A percentile compares a stretch with the other conserved stretches of the same genome.
Evolutionary conservation across 495 filamentous ascomycete species (phyloP).

Genomic region (Copromyces sp.): DNA sequence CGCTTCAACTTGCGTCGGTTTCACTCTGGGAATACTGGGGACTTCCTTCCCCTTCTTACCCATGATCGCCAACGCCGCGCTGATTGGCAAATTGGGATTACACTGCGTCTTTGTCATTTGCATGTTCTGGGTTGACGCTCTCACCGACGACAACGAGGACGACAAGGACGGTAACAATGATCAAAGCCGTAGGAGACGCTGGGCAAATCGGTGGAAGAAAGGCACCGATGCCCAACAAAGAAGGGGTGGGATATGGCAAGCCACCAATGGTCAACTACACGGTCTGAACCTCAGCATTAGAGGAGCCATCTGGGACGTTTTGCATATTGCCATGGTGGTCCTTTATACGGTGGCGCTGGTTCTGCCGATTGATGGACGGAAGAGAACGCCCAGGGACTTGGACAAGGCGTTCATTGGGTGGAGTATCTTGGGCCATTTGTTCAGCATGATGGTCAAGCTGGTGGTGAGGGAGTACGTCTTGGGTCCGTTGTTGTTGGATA

Average conservation of each 20-base stretch:
- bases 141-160: background rate
- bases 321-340: conserved; percentile 10
- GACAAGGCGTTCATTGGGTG: conserved; percentile 15
- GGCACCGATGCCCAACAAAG: background rate
- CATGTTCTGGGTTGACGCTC: conserved; percentile 3
- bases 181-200: background rate
- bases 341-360: conserved; percentile 7
- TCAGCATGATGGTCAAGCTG: conserved; percentile 22
- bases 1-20: conserved; percentile 10
- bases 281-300: conserved; percentile 1
- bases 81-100: conserved; percentile 10
- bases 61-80: conserved; percentile 1
- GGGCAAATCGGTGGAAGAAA: background rate
- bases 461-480: conserved; percentile 2
- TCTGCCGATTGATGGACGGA: background rate
- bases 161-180: background rate
- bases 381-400: background rate
- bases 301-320: conserved; percentile 10
- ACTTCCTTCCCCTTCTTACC: conserved; percentile 9
- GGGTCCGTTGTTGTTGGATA: conserved; percentile 8
- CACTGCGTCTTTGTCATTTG: conserved; percentile 13
- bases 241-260: background rate
- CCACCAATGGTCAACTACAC: background rate
- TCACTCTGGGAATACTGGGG: conserved; percentile 12
- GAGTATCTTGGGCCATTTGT: conserved; percentile 8